phyloP scores from a whole-genome alignment of 331 rosid genomes.

The Cydonia oblonga region DNA sequence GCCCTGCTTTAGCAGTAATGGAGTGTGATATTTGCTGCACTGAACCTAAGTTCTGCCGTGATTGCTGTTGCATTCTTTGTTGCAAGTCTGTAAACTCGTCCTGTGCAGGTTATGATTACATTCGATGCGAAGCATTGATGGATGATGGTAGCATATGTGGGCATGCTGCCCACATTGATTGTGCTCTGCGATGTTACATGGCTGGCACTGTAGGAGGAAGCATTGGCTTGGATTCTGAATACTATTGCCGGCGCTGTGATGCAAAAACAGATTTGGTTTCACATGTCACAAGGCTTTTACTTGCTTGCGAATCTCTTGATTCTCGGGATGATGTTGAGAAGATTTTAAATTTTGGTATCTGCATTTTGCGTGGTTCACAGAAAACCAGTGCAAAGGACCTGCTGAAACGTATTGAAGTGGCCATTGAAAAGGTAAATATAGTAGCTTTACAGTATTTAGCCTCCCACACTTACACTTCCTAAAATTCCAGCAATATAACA shows the following conservation, averaged over 20 bases:
- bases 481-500: slow-evolving; percentile 21
- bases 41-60: slow-evolving; percentile 66
- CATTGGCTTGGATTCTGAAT: slow-evolving; percentile 62
- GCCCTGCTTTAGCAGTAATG: slow-evolving; percentile 26
- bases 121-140: slow-evolving; percentile 43
- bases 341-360: slow-evolving; percentile 46
- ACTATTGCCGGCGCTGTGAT: slow-evolving; percentile 83
- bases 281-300: slow-evolving; percentile 40
- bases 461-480: slow-evolving; percentile 2
- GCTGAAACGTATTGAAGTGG: slow-evolving; percentile 37
- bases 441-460: slow-evolving; percentile 2
- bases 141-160: slow-evolving; percentile 47
- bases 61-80: slow-evolving; percentile 81
- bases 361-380: slow-evolving; percentile 62
- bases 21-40: slow-evolving; percentile 68
- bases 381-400: slow-evolving; percentile 39
- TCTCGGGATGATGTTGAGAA: slow-evolving; percentile 38
- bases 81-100: slow-evolving; percentile 39
- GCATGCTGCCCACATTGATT: slow-evolving; percentile 70
- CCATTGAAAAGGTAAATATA: slow-evolving; percentile 45
- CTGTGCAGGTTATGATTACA: slow-evolving; percentile 52
- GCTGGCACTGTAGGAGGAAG: slow-evolving; percentile 73
- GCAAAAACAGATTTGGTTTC: slow-evolving; percentile 56
- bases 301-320: slow-evolving; percentile 36
- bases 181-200: slow-evolving; percentile 52